These are phyloP conservation scores for Achaetomiella virescens DNA, from an alignment of 495 filamentous ascomycete species.

Conservation along the genomic window DNA sequence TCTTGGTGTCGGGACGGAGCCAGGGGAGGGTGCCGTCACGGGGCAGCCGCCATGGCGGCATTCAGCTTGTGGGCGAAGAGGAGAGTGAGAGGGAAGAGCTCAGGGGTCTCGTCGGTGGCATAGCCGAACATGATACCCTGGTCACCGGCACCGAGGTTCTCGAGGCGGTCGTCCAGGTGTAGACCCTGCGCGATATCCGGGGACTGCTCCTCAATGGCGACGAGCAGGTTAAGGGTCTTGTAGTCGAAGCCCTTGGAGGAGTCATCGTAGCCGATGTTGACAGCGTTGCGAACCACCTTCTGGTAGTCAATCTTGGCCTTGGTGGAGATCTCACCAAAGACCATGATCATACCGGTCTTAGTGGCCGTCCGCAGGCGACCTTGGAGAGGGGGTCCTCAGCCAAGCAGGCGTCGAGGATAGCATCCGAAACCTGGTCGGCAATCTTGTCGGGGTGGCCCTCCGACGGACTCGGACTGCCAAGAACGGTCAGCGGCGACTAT, in stretches of 20 bases:
- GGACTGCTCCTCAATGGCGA: slow-evolving; percentile 98
- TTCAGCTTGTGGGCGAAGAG: slow-evolving; percentile 95
- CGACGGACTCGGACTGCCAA: slow-evolving; percentile 82
- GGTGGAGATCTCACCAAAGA: slow-evolving; percentile 99
- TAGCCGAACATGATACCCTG: slow-evolving; percentile 99
- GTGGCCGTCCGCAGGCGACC: slow-evolving; percentile 96
- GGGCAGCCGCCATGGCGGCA: slow-evolving; percentile 76
- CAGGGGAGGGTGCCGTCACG: slow-evolving; percentile 82
- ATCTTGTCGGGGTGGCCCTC: slow-evolving; percentile 99
- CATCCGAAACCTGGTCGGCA: slow-evolving; percentile 97
- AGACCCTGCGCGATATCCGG: slow-evolving; percentile 98
- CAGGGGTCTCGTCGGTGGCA: slow-evolving; percentile 97
- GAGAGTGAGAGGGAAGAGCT: slow-evolving; percentile 89
- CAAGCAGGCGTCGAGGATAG: slow-evolving; percentile 96
- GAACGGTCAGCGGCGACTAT: slow-evolving; percentile 16
- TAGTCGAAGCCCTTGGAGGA: slow-evolving; percentile 99
- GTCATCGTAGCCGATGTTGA: slow-evolving; percentile 97
- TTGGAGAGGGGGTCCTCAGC: slow-evolving; percentile 92
- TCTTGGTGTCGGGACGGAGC: slow-evolving; percentile 98
- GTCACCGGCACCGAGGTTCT: slow-evolving; percentile 97
- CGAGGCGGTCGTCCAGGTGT: slow-evolving; percentile 90
- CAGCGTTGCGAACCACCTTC: slow-evolving; percentile 87
- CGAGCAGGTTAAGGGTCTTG: slow-evolving; percentile 98
- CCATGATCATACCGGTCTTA: slow-evolving; percentile 99
- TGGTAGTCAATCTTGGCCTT: slow-evolving; percentile 94